These are phyloP conservation scores for Globisporangium perplexum DNA, from an alignment of 352 stramenopile species.

Conservation along the genomic window DNA sequence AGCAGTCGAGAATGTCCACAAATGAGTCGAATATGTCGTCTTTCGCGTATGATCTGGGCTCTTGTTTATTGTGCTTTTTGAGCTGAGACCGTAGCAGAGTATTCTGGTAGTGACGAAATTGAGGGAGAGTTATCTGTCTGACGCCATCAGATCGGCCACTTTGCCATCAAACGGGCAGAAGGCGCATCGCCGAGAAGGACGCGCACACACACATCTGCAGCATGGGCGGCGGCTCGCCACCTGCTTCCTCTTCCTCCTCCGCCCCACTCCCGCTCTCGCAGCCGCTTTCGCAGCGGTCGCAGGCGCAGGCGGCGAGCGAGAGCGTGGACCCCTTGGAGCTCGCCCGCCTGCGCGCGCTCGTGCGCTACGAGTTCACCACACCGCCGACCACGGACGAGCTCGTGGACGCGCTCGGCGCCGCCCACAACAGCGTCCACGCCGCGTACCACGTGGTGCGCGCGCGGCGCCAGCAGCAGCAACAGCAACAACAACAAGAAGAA, in stretches of 20 bases:
- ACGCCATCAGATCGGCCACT: background rate
- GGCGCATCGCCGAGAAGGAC: background rate
- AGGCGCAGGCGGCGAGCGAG: constrained; percentile 12
- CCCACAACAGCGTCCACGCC: constrained; percentile 36
- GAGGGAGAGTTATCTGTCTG: background rate
- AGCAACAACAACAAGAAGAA: constrained; percentile 4
- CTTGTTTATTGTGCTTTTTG: no score
- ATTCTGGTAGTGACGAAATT: background rate
- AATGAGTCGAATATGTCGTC: no score
- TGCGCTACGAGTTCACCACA: constrained; percentile 56
- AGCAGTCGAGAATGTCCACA: no score
- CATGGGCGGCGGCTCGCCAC: constrained; percentile 16
- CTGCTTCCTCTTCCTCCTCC: background rate
- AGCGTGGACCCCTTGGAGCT: constrained; percentile 33
- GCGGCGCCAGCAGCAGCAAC: constrained; percentile 18
- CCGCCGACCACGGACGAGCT: constrained; percentile 42
- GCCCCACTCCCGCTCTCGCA: background rate
- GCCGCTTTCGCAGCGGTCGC: background rate
- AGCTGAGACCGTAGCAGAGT: no score
- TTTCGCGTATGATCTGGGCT: no score
- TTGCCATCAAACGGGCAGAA: background rate
- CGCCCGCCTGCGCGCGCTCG: constrained; percentile 50
- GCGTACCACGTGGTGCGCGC: constrained; percentile 49
- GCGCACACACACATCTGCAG: background rate
- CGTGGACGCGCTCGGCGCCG: constrained; percentile 30